Evolutionary conservation across 257 asterid species (phyloP).

Genomic region (Solanum chaucha): DNA sequence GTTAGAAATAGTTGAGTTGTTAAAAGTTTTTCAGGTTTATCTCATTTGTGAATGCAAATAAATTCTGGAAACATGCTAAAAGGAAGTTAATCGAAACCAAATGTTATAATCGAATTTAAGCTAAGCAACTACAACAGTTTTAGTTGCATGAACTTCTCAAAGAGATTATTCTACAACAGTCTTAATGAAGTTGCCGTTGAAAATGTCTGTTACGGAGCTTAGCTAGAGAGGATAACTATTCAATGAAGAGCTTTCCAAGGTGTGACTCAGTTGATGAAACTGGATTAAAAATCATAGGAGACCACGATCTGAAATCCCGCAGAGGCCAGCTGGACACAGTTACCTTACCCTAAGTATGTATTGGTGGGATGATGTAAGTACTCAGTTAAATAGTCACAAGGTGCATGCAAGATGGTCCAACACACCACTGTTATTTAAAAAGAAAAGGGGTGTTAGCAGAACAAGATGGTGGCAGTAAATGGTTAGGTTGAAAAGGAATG

Average conservation of each 20-base stretch:
- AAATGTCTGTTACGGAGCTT: neutral
- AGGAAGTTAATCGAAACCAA: neutral
- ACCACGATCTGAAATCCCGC: neutral
- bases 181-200: neutral
- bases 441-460: neutral
- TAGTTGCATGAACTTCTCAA: neutral
- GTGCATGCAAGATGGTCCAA: neutral
- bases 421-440: neutral
- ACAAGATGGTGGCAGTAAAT: neutral
- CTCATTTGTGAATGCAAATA: neutral
- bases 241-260: neutral
- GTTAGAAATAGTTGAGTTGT: neutral
- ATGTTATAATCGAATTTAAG: neutral
- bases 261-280: neutral
- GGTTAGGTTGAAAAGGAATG: neutral
- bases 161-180: neutral
- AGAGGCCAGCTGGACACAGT: neutral
- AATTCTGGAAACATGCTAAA: neutral
- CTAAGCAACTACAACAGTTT: neutral
- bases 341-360: neutral
- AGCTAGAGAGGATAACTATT: neutral
- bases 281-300: neutral
- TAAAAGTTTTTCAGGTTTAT: neutral
- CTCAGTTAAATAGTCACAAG: neutral
- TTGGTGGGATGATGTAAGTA: neutral